Percentiles rank a stretch among this genome's conserved stretches.
phyloP scores from a whole-genome alignment of 495 filamentous ascomycete species.

The Penicillium verhagenii region DNA sequence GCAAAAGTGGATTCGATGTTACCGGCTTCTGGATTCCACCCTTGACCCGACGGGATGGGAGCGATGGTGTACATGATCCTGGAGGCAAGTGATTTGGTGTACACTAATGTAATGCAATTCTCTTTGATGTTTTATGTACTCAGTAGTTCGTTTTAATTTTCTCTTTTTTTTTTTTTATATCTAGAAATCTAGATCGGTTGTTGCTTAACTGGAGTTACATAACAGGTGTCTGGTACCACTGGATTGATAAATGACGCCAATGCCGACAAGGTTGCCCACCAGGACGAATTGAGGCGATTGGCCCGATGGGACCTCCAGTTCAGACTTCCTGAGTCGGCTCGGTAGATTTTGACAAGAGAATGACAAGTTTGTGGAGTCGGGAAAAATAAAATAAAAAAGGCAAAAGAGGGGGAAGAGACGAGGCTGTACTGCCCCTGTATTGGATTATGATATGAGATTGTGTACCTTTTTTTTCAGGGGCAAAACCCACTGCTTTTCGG shows the following conservation, averaged over 20 bases:
- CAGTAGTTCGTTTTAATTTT: not conserved
- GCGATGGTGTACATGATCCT: too few relatives aligned
- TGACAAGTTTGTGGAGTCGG: not conserved
- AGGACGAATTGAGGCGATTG: slow-evolving; percentile 12
- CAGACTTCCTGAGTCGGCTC: slow-evolving; percentile 12
- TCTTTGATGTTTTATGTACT: too few relatives aligned
- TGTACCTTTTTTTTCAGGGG: too few relatives aligned
- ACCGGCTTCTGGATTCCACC: too few relatives aligned
- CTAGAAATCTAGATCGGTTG: not conserved
- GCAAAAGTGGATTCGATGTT: too few relatives aligned
- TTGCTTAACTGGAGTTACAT: not conserved
- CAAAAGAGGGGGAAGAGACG: not conserved
- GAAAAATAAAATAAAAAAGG: slow-evolving; percentile 3
- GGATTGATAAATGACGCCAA: slow-evolving; percentile 19
- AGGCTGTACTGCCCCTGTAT: too few relatives aligned
- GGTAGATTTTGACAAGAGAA: slow-evolving; percentile 13
- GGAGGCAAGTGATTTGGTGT: too few relatives aligned
- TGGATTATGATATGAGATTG: too few relatives aligned
- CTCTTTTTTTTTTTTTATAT: not conserved
- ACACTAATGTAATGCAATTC: too few relatives aligned
- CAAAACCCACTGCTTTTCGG: too few relatives aligned
- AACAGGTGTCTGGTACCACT: not conserved
- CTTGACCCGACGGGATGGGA: too few relatives aligned
- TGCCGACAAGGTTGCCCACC: slow-evolving; percentile 15
- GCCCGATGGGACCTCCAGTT: slow-evolving; percentile 11